Conservation (phyloP, 2,329 filamentous ascomycete species). For the Penicillium sp. region DNA sequence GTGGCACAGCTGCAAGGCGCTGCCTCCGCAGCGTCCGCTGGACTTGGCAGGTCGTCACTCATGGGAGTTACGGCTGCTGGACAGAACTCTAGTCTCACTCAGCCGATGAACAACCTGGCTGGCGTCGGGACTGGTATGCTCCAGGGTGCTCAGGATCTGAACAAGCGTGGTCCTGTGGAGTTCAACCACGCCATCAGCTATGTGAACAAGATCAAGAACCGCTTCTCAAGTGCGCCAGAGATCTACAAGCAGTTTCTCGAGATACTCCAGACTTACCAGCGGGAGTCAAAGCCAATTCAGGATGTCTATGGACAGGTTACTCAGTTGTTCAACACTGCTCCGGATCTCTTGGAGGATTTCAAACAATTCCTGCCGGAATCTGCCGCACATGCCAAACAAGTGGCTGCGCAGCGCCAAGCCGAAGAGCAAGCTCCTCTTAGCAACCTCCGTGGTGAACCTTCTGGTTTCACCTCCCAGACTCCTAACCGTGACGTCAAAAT, state of each 20-base stretch:
- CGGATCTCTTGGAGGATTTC: constrained; percentile 94
- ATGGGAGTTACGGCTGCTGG: constrained; percentile 49
- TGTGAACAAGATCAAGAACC: constrained; percentile 99
- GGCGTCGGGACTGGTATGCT: constrained; percentile 59
- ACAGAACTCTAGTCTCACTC: constrained; percentile 45
- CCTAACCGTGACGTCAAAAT: constrained; percentile 62
- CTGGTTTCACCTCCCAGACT: constrained; percentile 50
- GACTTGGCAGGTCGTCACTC: constrained; percentile 47
- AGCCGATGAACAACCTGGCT: constrained; percentile 60
- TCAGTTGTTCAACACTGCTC: constrained; percentile 84
- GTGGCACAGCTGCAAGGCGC: constrained; percentile 66
- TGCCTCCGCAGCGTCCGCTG: constrained; percentile 58
- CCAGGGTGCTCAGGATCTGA: constrained; percentile 58
- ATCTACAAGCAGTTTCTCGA: constrained; percentile 99
- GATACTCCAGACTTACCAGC: constrained; percentile 95
- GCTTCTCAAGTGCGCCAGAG: constrained; percentile 92
- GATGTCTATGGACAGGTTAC: constrained; percentile 98
- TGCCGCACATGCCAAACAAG: constrained; percentile 65
- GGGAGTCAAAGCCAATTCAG: constrained; percentile 96
- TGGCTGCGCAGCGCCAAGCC: constrained; percentile 57
- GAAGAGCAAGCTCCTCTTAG: constrained; percentile 69
- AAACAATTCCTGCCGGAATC: constrained; percentile 98
- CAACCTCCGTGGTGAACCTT: constrained; percentile 57
- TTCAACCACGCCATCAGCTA: constrained; percentile 99
- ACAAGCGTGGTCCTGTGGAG: constrained; percentile 90